Base-by-base conservation (phyloP, 2,329 filamentous ascomycete genomes). In the Bimuria novae-zelandiae region DNA sequence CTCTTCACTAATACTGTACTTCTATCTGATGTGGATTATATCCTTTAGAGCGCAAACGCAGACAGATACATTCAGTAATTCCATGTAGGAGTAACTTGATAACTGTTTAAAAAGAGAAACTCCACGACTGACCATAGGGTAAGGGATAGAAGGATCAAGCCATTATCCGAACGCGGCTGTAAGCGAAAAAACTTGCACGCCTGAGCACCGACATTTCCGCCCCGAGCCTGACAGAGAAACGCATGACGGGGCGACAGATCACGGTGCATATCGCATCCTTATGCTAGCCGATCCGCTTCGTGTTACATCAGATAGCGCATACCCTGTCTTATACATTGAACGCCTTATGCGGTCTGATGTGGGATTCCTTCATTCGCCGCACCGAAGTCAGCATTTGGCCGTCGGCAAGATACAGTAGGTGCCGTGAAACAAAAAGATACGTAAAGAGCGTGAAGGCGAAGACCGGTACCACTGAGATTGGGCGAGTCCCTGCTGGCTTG, bases 71-170 rank as follows among this genome's bases (percentile, higher is more conserved):
- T n/a, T n/a, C n/a, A n/a, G n/a, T n/a, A n/a, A n/a, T n/a, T n/a
- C n/a, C n/a, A n/a, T n/a, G n/a, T n/a, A n/a, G n/a, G n/a, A n/a
- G n/a, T n/a, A n/a, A n/a, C n/a, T n/a, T n/a, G n/a, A n/a, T n/a
- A n/a, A n/a, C n/a, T n/a, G n/a, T n/a, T n/a, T n/a, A n/a, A n/a
- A n/a, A n/a, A n/a, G n/a, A n/a, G n/a, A n/a, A n/a, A n/a, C n/a
- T n/a, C n/a, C n/a, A n/a, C n/a, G n/a, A n/a, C n/a, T n/a, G n/a
- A n/a, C 25, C 25, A 27, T 27, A 6, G 29, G 17, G 33, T 12
- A 29, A 16, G 5, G 29, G 42, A 45, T 35, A 19, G 29, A 35
- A 35, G 42, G 29, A 45, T 45, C 42, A 43, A 45, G n/a, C 29
- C 29, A 7, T 12, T 35, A 21, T 33, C 29, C 29, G 29, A 45